A percentile compares a stretch with the other conserved stretches of the same genome.
Evolutionary conservation across 352 stramenopile species (phyloP).

Genomic region (Phytophthora kernoviae): DNA sequence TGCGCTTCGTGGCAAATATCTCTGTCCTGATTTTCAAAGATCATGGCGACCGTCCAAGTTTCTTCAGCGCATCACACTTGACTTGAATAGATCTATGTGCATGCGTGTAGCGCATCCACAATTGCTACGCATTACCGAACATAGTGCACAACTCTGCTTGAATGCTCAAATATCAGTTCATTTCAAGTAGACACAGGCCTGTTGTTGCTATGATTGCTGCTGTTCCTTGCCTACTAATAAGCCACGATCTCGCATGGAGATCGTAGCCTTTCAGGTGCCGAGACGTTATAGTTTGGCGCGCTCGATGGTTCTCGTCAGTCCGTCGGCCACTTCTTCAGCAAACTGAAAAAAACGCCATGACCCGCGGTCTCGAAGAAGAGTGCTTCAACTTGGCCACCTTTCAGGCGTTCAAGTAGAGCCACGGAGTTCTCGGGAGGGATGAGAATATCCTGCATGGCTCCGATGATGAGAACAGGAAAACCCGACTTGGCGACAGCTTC

Average conservation of each 20-base stretch:
- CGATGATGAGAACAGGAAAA: conserved; percentile 59
- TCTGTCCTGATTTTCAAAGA: too few relatives aligned
- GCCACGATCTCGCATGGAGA: background rate
- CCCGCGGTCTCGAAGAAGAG: conserved; percentile 40
- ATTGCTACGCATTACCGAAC: too few relatives aligned
- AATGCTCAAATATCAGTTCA: too few relatives aligned
- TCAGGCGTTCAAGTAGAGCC: conserved; percentile 30
- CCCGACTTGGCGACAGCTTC: conserved; percentile 35
- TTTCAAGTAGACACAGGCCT: too few relatives aligned
- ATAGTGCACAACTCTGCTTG: too few relatives aligned
- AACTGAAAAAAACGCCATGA: conserved; percentile 45
- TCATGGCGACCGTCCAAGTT: too few relatives aligned
- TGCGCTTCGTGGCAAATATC: too few relatives aligned
- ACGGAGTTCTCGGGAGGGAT: conserved; percentile 46
- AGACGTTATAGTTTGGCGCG: conserved; percentile 27
- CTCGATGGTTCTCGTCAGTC: conserved; percentile 32
- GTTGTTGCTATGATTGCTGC: too few relatives aligned
- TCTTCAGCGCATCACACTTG: too few relatives aligned
- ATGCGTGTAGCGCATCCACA: too few relatives aligned
- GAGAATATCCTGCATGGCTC: conserved; percentile 48
- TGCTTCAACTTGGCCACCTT: conserved; percentile 31
- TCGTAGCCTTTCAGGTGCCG: background rate
- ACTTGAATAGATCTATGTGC: too few relatives aligned
- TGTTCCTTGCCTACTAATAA: too few relatives aligned
- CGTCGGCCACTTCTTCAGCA: conserved; percentile 38